Evolutionary conservation across 495 filamentous ascomycete species (phyloP).

Genomic region (Neurospora intermedia): DNA sequence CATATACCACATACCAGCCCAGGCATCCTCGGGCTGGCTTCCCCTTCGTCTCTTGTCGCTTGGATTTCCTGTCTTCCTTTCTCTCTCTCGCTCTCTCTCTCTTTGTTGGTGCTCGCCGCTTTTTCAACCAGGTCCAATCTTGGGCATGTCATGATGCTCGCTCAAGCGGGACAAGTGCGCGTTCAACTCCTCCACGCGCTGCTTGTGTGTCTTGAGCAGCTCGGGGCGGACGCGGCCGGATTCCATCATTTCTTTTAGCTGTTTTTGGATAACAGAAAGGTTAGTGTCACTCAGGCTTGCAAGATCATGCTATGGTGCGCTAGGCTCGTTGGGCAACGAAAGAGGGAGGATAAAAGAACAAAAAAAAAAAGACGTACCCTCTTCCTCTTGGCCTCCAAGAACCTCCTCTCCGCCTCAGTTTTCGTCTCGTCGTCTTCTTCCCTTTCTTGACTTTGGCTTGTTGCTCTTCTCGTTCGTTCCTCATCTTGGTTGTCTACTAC

Average conservation of each 20-base stretch:
- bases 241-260: constrained; percentile 59
- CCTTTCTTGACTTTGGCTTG: constrained; percentile 4
- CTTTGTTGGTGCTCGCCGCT: background rate
- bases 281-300: background rate
- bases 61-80: background rate
- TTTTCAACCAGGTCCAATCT: constrained; percentile 61
- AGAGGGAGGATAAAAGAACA: background rate
- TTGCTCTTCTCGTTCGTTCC: constrained; percentile 6
- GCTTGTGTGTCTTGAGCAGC: constrained; percentile 90
- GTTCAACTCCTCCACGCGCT: constrained; percentile 92
- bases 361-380: constrained; percentile 45
- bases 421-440: constrained; percentile 35
- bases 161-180: constrained; percentile 82
- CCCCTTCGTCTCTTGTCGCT: background rate
- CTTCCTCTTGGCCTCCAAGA: constrained; percentile 70
- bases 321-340: background rate
- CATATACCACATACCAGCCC: background rate
- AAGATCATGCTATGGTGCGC: background rate
- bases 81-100: no score
- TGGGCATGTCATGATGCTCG: constrained; percentile 97
- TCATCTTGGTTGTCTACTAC: constrained; percentile 3
- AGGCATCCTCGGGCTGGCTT: background rate
- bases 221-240: constrained; percentile 41
- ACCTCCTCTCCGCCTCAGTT: constrained; percentile 74
- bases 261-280: background rate